A percentile compares a stretch with the other conserved stretches of the same genome.
phyloP scores from a whole-genome alignment of 139 green algal genomes.

The Astrephomene gubernaculifera region DNA sequence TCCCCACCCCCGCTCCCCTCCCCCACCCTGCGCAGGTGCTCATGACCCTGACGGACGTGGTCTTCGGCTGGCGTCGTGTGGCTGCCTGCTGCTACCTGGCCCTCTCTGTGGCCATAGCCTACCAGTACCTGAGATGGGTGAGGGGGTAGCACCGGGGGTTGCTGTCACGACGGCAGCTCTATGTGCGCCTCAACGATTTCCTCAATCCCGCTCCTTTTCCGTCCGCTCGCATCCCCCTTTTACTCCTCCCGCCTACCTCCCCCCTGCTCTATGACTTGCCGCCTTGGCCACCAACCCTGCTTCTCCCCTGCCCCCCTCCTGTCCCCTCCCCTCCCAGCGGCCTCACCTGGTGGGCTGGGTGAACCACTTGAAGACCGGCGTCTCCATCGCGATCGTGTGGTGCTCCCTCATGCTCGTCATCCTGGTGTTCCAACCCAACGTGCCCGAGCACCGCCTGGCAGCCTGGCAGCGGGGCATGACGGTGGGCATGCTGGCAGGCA shows the following conservation, averaged over 20 bases:
- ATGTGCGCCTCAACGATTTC: neutral
- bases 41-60: constrained; percentile 22
- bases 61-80: constrained; percentile 7
- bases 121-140: constrained; percentile 38
- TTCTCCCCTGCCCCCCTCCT: neutral
- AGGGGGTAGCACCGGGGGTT: neutral
- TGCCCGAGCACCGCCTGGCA: neutral
- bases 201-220: neutral
- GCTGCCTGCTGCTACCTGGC: constrained; percentile 12
- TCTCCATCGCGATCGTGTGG: constrained; percentile 17
- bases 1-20: neutral
- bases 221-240: neutral
- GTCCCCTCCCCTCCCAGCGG: neutral
- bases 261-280: neutral
- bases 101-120: constrained; percentile 17
- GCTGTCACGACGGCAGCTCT: neutral
- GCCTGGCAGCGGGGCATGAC: neutral
- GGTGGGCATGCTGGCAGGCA: constrained; percentile 26
- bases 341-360: constrained; percentile 23
- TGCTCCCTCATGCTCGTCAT: constrained; percentile 4
- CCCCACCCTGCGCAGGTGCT: neutral
- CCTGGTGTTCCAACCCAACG: constrained; percentile 8
- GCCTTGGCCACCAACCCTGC: neutral
- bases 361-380: constrained; percentile 14
- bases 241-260: neutral